phyloP scores from a whole-genome alignment of 768 basidiomycete genomes.

The Auricularia cornea region DNA sequence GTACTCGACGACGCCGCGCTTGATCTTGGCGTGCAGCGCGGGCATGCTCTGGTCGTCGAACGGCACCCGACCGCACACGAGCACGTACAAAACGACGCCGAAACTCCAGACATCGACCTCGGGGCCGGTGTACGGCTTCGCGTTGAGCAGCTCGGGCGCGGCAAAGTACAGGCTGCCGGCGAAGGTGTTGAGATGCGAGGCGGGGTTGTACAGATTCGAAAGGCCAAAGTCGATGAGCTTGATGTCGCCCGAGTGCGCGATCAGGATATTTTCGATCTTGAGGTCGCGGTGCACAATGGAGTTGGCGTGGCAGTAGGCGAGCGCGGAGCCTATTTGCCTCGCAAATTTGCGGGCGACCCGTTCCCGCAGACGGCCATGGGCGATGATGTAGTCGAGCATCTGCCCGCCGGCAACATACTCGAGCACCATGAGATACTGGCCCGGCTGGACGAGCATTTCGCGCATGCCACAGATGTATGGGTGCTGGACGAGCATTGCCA shows the following conservation, averaged over 20 bases:
- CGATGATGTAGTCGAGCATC: constrained; percentile 99
- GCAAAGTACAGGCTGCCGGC: constrained; percentile 98
- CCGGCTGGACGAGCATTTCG: constrained; percentile 94
- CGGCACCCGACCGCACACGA: constrained; percentile 97
- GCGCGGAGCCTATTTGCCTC: constrained; percentile 75
- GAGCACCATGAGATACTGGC: constrained; percentile 99
- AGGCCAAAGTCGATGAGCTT: constrained; percentile 14
- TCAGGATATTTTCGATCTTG: constrained; percentile 33
- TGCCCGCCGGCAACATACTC: constrained; percentile 99
- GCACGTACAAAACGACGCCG: constrained; percentile 93
- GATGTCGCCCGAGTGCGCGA: constrained; percentile 7
- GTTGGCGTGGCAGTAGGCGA: constrained; percentile 28
- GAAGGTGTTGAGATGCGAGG: constrained; percentile 67
- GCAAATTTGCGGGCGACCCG: constrained; percentile 96
- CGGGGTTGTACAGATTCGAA: constrained; percentile 11
- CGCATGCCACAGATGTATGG: constrained; percentile 99
- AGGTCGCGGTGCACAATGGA: constrained; percentile 42
- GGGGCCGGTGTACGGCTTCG: constrained; percentile 92
- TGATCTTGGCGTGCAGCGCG: constrained; percentile 97
- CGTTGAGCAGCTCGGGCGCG: constrained; percentile 94
- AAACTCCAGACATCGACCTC: constrained; percentile 99
- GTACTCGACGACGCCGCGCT: constrained; percentile 93
- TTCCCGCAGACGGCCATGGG: constrained; percentile 90
- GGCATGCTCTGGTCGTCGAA: constrained; percentile 99
- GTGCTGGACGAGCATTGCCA: constrained; percentile 93